These are phyloP conservation scores for Oryza meyeriana DNA, from an alignment of 176 grass and related monocot species.

Conservation along the genomic window DNA sequence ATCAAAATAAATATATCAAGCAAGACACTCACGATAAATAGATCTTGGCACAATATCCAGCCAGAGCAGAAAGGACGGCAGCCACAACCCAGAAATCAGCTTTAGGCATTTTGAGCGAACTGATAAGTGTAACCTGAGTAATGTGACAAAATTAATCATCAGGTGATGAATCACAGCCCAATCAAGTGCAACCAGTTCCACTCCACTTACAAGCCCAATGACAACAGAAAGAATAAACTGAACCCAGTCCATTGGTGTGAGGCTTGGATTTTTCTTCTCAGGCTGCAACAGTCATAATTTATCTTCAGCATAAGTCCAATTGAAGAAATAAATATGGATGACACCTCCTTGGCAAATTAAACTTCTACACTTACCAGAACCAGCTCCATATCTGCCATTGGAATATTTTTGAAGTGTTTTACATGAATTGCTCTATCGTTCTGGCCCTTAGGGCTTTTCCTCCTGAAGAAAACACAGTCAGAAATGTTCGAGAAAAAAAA, in stretches of 20 bases:
- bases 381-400: conserved; percentile 99
- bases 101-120: conserved; percentile 96
- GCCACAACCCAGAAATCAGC: conserved; percentile 92
- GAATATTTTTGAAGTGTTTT: conserved; percentile 99
- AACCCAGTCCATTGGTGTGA: conserved; percentile 99
- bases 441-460: conserved; percentile 54
- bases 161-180: conserved; percentile 27
- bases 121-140: conserved; percentile 75
- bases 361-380: conserved; percentile 64
- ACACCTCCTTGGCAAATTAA: background rate
- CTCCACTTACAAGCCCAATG: conserved; percentile 92
- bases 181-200: conserved; percentile 11
- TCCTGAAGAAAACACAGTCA: too few relatives aligned
- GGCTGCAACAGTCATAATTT: conserved; percentile 51
- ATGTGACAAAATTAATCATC: conserved; percentile 25
- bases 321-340: conserved; percentile 9
- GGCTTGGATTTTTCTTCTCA: conserved; percentile 97
- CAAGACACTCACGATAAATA: conserved; percentile 88
- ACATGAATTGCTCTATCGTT: conserved; percentile 79
- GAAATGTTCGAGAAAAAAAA: too few relatives aligned
- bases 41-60: conserved; percentile 96
- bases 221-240: conserved; percentile 89
- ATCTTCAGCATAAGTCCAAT: conserved; percentile 7
- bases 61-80: conserved; percentile 83
- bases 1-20: conserved; percentile 11